A percentile compares a stretch with the other conserved stretches of the same genome.
phyloP scores from a whole-genome alignment of 2,329 filamentous ascomycete species.

The Gremmenia infestans region DNA sequence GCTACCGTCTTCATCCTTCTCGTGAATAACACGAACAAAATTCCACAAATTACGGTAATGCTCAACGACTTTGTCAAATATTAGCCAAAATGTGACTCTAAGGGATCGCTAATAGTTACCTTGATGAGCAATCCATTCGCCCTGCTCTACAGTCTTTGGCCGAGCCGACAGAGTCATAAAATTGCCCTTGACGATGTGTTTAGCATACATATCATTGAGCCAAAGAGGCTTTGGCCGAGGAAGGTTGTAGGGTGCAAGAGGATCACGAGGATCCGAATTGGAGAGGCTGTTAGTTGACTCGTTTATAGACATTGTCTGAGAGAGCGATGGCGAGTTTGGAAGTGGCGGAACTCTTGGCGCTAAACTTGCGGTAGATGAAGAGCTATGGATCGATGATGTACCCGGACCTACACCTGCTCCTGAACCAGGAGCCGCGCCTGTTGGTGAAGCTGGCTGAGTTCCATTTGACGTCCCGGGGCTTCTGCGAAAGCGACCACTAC shows the following conservation, averaged over 20 bases:
- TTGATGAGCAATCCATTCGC: conserved; percentile 95
- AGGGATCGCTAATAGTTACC: conserved; percentile 45
- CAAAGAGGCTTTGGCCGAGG: conserved; percentile 66
- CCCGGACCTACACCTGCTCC: not conserved
- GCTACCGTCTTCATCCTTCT: conserved; percentile 71
- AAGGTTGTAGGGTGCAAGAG: conserved; percentile 56
- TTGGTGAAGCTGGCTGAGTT: conserved; percentile 45
- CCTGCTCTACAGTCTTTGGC: conserved; percentile 87
- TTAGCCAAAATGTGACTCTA: conserved; percentile 1
- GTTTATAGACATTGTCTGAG: conserved; percentile 65
- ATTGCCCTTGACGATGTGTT: conserved; percentile 92
- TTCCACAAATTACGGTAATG: conserved; percentile 86
- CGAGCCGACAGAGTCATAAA: conserved; percentile 93
- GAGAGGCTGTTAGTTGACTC: conserved; percentile 36
- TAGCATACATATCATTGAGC: conserved; percentile 70
- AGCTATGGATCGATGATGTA: conserved; percentile 29
- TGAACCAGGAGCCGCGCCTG: conserved; percentile 37
- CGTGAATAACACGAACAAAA: conserved; percentile 83
- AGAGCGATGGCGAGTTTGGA: conserved; percentile 58
- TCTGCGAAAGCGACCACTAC: conserved; percentile 56
- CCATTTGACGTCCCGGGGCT: conserved; percentile 45
- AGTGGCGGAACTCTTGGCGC: conserved; percentile 57
- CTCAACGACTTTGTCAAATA: conserved; percentile 65
- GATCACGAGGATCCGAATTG: conserved; percentile 37
- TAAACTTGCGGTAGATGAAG: conserved; percentile 44